Evolutionary conservation across 495 filamentous ascomycete species (phyloP), one percentile per base, ranked within the genome.

Genomic region (Podospora bellae-mahoneyi): DNA sequence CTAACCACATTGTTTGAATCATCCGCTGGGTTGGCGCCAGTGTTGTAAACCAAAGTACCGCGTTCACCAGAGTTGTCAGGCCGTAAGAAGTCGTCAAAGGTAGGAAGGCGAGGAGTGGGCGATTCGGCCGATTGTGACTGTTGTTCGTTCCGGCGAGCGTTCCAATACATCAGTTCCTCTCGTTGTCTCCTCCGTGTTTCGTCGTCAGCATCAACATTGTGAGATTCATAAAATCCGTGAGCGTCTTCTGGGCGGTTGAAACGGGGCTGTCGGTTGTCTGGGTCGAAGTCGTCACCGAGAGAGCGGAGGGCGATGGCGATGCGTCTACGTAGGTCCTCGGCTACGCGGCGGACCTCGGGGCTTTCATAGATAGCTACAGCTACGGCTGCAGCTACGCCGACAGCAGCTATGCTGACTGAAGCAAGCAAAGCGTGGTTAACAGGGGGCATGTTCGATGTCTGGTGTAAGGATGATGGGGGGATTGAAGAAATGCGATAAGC

Each of bases 361-460:
- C 87, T 91, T 75, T 95, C 91, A 78, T 96, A 96, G 65, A 94
- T 84, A 53, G 92, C 92, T 64, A 95, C 88, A 6, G 92, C 91
- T 56, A 92, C 91, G 67, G 91, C 92, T 30, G 92, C 88, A 44
- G 92, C 84, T 26, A 93, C 86, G 55, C 89, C 86, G 16, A 92
- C 84, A 68, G 87, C 90, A 72, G 95, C 86, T 18, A 95, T 89
- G 75, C 92, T 86, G 72, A 89, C 92, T 94, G 82, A 77, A 64
- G 80, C 74, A 58, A 81, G 62, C 26, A 71, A 74, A 71, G 79
- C 73, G 61, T 83, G 81, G 76, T 85, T 85, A 82, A 79, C 76
- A 72, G 82, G 78, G 7, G 78, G 78, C 77, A 80, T 79, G 62
- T 77, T 32, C 54, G 13, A 64, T 27, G 44, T 26, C 19, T 26